Evolutionary conservation across 257 asterid species (phyloP).

Genomic region (Sherardia arvensis): DNA sequence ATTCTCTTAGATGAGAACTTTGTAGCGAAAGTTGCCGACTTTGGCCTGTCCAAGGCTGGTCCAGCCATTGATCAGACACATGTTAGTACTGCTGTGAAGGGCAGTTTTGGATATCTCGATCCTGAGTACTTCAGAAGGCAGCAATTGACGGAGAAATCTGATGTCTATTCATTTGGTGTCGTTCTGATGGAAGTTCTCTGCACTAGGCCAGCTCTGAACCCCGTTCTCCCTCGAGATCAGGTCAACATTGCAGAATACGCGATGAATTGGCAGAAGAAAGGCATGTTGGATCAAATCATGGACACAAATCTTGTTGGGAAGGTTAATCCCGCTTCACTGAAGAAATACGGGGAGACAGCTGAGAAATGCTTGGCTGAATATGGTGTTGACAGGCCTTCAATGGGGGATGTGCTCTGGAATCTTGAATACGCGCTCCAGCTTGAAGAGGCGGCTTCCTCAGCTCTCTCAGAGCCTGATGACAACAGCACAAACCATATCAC

Average conservation of each 20-base stretch:
- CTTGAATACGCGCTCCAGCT: slow-evolving; percentile 40
- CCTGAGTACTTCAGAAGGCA: slow-evolving; percentile 46
- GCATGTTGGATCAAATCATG: slow-evolving; percentile 36
- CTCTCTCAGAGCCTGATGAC: slow-evolving; percentile 34
- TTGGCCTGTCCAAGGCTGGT: slow-evolving; percentile 42
- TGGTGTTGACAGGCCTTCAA: slow-evolving; percentile 46
- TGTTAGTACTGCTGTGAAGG: slow-evolving; percentile 43
- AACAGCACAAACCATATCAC: slow-evolving; percentile 42
- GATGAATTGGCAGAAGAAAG: slow-evolving; percentile 43
- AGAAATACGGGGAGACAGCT: slow-evolving; percentile 42
- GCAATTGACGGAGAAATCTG: slow-evolving; percentile 42
- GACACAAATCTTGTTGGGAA: slow-evolving; percentile 27
- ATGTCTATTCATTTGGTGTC: slow-evolving; percentile 44
- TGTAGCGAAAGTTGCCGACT: slow-evolving; percentile 44
- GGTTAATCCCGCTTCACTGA: slow-evolving; percentile 35
- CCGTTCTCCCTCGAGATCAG: slow-evolving; percentile 41
- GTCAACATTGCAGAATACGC: slow-evolving; percentile 48
- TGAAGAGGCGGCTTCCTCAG: slow-evolving; percentile 36
- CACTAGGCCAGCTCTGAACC: slow-evolving; percentile 42
- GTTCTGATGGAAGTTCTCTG: slow-evolving; percentile 45
- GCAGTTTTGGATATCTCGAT: slow-evolving; percentile 44
- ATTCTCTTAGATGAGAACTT: slow-evolving; percentile 38
- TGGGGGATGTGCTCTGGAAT: slow-evolving; percentile 49
- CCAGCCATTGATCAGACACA: slow-evolving; percentile 45
- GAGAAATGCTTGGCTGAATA: slow-evolving; percentile 41